These are phyloP conservation scores for Heliocybe sulcata DNA, from an alignment of 1,284 basidiomycete genomes.

Conservation along the genomic window DNA sequence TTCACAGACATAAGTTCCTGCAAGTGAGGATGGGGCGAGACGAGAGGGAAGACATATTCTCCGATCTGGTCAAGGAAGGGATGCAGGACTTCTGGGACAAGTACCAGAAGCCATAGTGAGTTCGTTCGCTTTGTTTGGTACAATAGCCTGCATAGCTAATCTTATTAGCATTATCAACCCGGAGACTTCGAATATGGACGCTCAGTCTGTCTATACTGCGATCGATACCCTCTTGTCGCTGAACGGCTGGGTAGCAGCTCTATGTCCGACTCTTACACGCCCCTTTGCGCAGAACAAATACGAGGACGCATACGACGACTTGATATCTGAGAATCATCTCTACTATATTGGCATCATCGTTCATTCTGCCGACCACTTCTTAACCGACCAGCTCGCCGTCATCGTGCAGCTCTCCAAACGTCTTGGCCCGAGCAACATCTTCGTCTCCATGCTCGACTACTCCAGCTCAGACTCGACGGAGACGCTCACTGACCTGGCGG, in stretches of 20 bases:
- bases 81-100: constrained; percentile 84
- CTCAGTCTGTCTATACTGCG: constrained; percentile 78
- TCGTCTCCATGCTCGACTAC: constrained; percentile 95
- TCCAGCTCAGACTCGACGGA: constrained; percentile 89
- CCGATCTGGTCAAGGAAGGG: constrained; percentile 68
- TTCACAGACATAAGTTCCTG: constrained; percentile 79
- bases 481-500: constrained; percentile 86
- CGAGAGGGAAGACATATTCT: constrained; percentile 74
- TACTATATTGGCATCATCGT: constrained; percentile 92
- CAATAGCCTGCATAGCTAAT: not conserved
- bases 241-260: constrained; percentile 98
- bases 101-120: constrained; percentile 85
- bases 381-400: constrained; percentile 92
- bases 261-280: constrained; percentile 83
- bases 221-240: constrained; percentile 88
- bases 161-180: constrained; percentile 59
- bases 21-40: constrained; percentile 84
- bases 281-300: constrained; percentile 86
- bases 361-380: constrained; percentile 95
- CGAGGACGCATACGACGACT: constrained; percentile 83
- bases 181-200: constrained; percentile 83
- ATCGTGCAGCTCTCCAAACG: constrained; percentile 90
- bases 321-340: constrained; percentile 73
- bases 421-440: constrained; percentile 81
- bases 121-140: constrained; percentile 9